A percentile compares a stretch with the other conserved stretches of the same genome.
These are phyloP conservation scores for Aplosporella prunicola DNA, from an alignment of 2,329 filamentous ascomycete species.

Conservation along the genomic window DNA sequence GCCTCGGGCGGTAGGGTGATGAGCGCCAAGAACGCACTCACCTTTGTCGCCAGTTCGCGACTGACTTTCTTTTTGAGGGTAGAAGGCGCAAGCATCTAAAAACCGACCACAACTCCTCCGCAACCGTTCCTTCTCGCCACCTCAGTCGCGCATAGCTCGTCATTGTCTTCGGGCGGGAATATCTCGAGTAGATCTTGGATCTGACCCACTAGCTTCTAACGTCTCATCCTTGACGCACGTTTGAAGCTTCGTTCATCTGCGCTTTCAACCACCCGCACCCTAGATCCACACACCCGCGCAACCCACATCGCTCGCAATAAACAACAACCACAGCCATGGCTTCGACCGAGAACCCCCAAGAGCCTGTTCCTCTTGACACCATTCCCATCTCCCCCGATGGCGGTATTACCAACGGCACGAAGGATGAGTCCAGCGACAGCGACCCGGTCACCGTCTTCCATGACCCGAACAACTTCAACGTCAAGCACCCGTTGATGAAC, in stretches of 20 bases:
- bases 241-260: slow-evolving; percentile 9
- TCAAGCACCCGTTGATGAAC: slow-evolving; percentile 96
- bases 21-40: slow-evolving; percentile 5
- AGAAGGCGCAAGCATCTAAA: slow-evolving; percentile 1
- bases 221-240: slow-evolving; percentile 9
- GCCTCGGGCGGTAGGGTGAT: background rate
- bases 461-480: slow-evolving; percentile 97
- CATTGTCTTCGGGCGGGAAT: no score
- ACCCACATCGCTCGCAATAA: background rate
- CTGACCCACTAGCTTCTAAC: slow-evolving; percentile 4
- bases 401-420: slow-evolving; percentile 35
- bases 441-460: slow-evolving; percentile 92
- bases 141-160: no score
- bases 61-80: slow-evolving; percentile 8
- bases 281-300: slow-evolving; percentile 4
- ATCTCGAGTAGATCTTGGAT: no score
- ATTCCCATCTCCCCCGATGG: slow-evolving; percentile 46
- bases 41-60: slow-evolving; percentile 6
- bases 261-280: slow-evolving; percentile 8
- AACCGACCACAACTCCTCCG: background rate
- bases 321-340: background rate
- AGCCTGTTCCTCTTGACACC: slow-evolving; percentile 45
- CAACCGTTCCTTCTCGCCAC: no score
- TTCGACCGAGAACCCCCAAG: slow-evolving; percentile 29
- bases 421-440: slow-evolving; percentile 30